Evolutionary conservation across 1,284 basidiomycete genomes (phyloP).

Genomic region (Naganishia sp.): DNA sequence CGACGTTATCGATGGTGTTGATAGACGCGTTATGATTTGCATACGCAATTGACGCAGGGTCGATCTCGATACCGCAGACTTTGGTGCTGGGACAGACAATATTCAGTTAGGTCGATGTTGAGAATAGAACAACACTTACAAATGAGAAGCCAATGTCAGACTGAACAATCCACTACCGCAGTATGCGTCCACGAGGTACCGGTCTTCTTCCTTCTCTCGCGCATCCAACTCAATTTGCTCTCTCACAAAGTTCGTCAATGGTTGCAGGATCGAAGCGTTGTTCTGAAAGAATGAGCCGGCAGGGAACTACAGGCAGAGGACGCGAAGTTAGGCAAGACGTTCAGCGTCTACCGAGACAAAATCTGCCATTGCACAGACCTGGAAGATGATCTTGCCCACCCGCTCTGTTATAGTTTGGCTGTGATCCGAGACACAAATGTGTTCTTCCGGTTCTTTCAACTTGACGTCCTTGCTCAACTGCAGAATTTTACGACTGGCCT

Average conservation of each 20-base stretch:
- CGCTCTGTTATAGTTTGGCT: conserved; percentile 74
- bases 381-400: conserved; percentile 74
- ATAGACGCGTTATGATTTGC: conserved; percentile 74
- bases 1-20: conserved; percentile 61
- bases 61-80: conserved; percentile 81
- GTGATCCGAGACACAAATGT: conserved; percentile 77
- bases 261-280: conserved; percentile 87
- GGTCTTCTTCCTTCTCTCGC: conserved; percentile 55
- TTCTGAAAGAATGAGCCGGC: conserved; percentile 96
- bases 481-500: background rate
- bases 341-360: background rate
- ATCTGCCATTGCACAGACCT: conserved; percentile 46
- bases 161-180: conserved; percentile 89
- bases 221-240: conserved; percentile 63
- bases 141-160: conserved; percentile 71
- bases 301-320: conserved; percentile 58
- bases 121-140: conserved; percentile 43
- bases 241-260: conserved; percentile 78
- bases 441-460: conserved; percentile 54
- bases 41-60: conserved; percentile 71
- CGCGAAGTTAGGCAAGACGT: background rate
- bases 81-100: conserved; percentile 38
- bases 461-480: conserved; percentile 43
- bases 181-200: conserved; percentile 88
- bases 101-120: background rate